Evolutionary conservation across 345 rosid species (phyloP), one percentile per base, ranked within the genome.

Genomic region (Syzygium aqueum): DNA sequence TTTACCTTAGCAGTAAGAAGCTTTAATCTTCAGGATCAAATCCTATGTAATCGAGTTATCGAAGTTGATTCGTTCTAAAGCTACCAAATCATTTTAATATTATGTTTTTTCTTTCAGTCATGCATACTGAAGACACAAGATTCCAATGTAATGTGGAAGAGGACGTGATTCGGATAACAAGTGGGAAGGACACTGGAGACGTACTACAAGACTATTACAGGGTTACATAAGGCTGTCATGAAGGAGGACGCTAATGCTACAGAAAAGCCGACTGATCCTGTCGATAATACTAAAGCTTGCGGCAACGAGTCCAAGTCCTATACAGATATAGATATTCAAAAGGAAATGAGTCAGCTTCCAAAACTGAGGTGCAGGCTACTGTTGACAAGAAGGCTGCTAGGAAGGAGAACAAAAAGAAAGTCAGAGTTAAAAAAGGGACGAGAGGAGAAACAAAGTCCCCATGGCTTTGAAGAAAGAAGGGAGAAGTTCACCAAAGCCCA

Each of bases 391-490:
- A 89, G 90, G 94, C 98, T 17, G 98, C 5, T 1, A 54, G 59
- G 5, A 54, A 54, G 59, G 59, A 53, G 46, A 43, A 43, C 46
- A 43, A 43, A 43, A 43, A 43, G 46, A 43, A 43, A 4, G 46
- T 6, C 46, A 43, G 46, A 53, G 96, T 87, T 97, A 95, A 91
- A 96, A 93, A 90, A 92, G 98, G 86, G 99, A 97, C 53, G 89
- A 96, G 77, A 91, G 98, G 87, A 97, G 95, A 91, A 95, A 84
- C 3, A 96, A 94, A 90, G 91, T 91, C 57, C 98, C 98, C 3
- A 97, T 95, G 92, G 94, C 98, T 63, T 89, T 93, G 8, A 97
- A 96, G 99, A 97, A 95, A 92, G 98, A 87, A 94, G 95, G 93
- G 94, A 96, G 93, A 96, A 96, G 91, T 27, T 94, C 67, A 91